phyloP scores from a whole-genome alignment of 2,329 filamentous ascomycete genomes.

The Harringtonia lauricola region DNA sequence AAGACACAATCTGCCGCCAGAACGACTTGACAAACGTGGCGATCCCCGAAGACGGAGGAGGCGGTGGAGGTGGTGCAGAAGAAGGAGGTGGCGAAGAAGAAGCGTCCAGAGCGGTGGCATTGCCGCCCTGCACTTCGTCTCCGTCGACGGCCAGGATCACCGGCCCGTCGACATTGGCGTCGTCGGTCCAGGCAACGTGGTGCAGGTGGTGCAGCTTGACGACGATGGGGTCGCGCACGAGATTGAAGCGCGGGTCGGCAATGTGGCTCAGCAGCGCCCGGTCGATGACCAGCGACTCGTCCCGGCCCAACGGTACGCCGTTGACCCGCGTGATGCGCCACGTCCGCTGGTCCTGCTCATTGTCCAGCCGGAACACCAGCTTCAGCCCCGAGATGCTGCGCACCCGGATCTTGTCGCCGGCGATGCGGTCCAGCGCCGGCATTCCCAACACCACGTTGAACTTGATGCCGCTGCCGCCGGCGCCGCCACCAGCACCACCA shows the following conservation, averaged over 20 bases:
- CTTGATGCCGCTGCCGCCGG: slow-evolving; percentile 21
- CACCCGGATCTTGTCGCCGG: slow-evolving; percentile 33
- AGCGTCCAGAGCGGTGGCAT: not conserved
- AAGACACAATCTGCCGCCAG: slow-evolving; percentile 32
- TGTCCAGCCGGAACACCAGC: slow-evolving; percentile 58
- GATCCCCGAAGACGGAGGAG: slow-evolving; percentile 16
- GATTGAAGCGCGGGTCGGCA: slow-evolving; percentile 73
- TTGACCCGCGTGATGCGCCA: slow-evolving; percentile 75
- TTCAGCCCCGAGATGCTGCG: slow-evolving; percentile 46
- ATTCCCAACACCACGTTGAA: slow-evolving; percentile 34
- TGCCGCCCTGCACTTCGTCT: not conserved
- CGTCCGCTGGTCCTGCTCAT: slow-evolving; percentile 29
- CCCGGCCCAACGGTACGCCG: slow-evolving; percentile 68
- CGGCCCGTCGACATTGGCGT: slow-evolving; percentile 31
- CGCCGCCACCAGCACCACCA: no score
- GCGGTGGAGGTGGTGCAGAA: no score
- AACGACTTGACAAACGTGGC: slow-evolving; percentile 35
- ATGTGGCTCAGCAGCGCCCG: slow-evolving; percentile 66
- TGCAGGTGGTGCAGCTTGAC: slow-evolving; percentile 29
- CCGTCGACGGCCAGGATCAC: slow-evolving; percentile 5
- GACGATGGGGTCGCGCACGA: slow-evolving; percentile 53
- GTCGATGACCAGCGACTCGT: slow-evolving; percentile 76
- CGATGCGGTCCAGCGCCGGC: slow-evolving; percentile 35
- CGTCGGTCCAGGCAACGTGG: slow-evolving; percentile 67
- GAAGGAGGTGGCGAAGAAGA: no score